Evolutionary conservation across 192 early-diverging fungal genomes (phyloP), one percentile per base, ranked within the genome.

Genomic region (Cladochytrium replicatum): DNA sequence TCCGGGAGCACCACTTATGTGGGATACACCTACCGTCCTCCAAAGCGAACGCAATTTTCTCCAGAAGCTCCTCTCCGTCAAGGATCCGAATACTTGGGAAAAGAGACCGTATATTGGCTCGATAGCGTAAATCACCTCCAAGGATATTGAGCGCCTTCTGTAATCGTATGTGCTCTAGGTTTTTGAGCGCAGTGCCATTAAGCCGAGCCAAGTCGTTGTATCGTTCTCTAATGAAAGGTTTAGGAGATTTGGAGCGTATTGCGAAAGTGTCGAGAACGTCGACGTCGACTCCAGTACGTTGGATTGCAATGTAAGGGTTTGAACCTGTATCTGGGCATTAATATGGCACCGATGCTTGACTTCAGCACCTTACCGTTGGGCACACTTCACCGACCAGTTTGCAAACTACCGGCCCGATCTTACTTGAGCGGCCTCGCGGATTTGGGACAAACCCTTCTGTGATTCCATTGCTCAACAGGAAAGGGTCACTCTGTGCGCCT

Each of bases 321-420:
- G 29, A 24, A 70, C 56, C 60, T 67, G 44, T n/a, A n/a, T n/a
- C n/a, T n/a, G n/a, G n/a, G 22, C 34, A 19, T 22, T 9, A 46
- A 6, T 24, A 40, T 53, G 42, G 9, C 27, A 47, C 27, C 6
- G 2, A 39, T 8, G 2, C 21, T 24, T 2, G 39, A 46, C 22
- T 23, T 34, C 26, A n/a, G 8, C 13, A 40, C 9, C 53, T 37
- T 31, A 68, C 66, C 39, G 55, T 55, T n/a, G 69, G 69, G 34
- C 61, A 71, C 7, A 53, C 24, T 52, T 63, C 40, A 11, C 48
- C 32, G 30, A 71, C 61, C 31, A 65, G 41, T 58, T 71, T 71
- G 43, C 69, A 71, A 15, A 71, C 51, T 7, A 71, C 64, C 24
- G 65, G 65, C n/a, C 64, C 69, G 31, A 64, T 46, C 37, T 71